A percentile compares a stretch with the other conserved stretches of the same genome.
phyloP scores from a whole-genome alignment of 106 monocot species.

The Dactylorhiza incarnata region DNA sequence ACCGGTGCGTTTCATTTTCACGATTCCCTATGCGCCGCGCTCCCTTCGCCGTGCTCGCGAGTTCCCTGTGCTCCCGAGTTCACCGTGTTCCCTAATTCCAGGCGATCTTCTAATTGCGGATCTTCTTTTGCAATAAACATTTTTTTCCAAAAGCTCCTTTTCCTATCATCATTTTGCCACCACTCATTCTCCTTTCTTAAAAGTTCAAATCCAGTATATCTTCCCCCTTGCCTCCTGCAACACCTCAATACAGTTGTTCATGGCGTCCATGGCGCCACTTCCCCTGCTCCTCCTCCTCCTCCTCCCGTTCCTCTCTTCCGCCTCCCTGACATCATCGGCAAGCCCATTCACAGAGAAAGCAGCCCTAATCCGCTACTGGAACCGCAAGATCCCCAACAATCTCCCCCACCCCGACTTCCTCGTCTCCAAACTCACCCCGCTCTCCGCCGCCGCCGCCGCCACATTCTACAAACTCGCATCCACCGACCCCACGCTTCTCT shows the following conservation, averaged over 20 bases:
- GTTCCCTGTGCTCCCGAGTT: too few relatives aligned
- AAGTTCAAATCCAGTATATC: too few relatives aligned
- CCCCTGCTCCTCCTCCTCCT: conserved; percentile 3
- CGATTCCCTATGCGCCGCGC: too few relatives aligned
- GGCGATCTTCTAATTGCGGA: too few relatives aligned
- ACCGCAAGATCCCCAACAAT: conserved; percentile 45
- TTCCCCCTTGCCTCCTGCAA: too few relatives aligned
- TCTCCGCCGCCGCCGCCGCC: conserved; percentile 44
- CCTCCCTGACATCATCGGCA: conserved; percentile 1
- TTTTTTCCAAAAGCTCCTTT: too few relatives aligned
- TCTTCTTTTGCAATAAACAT: too few relatives aligned
- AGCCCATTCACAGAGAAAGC: conserved; percentile 64
- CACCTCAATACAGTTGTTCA: background rate
- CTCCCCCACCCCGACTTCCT: conserved; percentile 54
- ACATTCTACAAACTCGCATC: conserved; percentile 34
- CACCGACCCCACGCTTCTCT: conserved; percentile 11
- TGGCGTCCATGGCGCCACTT: conserved; percentile 4
- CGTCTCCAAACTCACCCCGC: conserved; percentile 69
- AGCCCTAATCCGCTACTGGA: conserved; percentile 73
- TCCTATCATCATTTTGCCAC: too few relatives aligned
- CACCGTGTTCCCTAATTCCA: too few relatives aligned
- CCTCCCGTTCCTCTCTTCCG: conserved; percentile 1
- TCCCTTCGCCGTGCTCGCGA: too few relatives aligned
- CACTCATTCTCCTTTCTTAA: too few relatives aligned
- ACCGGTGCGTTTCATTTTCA: too few relatives aligned